Conservation (phyloP, 1,284 basidiomycete genomes). For the Xerocomus nothofagi region DNA sequence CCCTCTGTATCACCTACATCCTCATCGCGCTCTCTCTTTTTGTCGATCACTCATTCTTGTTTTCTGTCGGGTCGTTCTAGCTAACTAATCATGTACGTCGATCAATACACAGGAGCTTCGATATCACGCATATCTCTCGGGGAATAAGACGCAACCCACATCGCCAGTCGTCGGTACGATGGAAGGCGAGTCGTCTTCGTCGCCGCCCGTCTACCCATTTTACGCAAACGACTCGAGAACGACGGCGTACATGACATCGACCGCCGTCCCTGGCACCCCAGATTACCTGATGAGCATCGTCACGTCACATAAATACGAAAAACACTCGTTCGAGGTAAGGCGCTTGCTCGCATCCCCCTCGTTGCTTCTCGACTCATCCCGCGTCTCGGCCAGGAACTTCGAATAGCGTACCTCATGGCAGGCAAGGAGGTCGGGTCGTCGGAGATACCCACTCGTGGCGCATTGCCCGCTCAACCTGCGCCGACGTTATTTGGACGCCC, state of each 20-base stretch:
- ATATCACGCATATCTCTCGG: conserved; percentile 27
- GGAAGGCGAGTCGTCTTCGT: not conserved
- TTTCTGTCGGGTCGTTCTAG: not conserved
- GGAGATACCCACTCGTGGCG: conserved; percentile 34
- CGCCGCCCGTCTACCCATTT: conserved; percentile 13
- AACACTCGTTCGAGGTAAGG: conserved; percentile 37
- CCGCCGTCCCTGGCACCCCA: conserved; percentile 16
- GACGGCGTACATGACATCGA: conserved; percentile 26
- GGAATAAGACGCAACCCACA: conserved; percentile 22
- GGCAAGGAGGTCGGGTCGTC: conserved; percentile 35
- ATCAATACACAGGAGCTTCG: conserved; percentile 33
- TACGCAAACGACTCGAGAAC: conserved; percentile 26
- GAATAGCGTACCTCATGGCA: conserved; percentile 30
- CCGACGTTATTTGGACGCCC: conserved; percentile 33
- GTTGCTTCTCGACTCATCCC: not conserved
- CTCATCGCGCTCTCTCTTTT: not conserved
- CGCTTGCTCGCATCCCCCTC: not conserved
- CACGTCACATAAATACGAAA: conserved; percentile 31
- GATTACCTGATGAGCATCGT: conserved; percentile 33
- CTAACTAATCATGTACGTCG: conserved; percentile 12
- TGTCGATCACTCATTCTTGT: not conserved
- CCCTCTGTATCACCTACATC: not conserved
- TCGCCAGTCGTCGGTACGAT: not conserved
- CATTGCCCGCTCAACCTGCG: conserved; percentile 26
- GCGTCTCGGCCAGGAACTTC: conserved; percentile 31